Evolutionary conservation across 2,329 filamentous ascomycete species (phyloP), one percentile per base, ranked within the genome.

Genomic region (Trichoderma polysporum): DNA sequence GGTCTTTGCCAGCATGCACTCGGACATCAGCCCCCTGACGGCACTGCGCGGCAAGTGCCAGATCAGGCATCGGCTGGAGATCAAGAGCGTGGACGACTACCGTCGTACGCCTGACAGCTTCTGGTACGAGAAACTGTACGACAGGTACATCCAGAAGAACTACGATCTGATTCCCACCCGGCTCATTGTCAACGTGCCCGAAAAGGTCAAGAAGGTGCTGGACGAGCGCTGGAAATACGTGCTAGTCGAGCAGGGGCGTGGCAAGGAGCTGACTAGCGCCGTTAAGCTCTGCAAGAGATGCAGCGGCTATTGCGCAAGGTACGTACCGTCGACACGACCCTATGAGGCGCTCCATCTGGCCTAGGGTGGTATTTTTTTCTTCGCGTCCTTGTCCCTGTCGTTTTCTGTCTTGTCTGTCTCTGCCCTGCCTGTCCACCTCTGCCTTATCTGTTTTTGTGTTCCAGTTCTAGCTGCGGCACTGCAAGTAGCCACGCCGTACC

Each of bases 1-100:
- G 74, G 88, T 99, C 61, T 97, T 94, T 80, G 94, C 93, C 69
- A 97, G 95, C 33, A 99, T 99, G 95, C 95, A 99, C 79, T 98
- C 95, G 29, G 95, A 99, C 82, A 91, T 93, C 69, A 97, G 93
- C 77, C 95, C 95, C 67, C 84, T 99, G 74, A 93, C 93, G 59
- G 93, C 95, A 53, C 84, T 99, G 72, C 92, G 95, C 74, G 95
- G 95, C 72, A 97, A 96, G 81, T 98, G 94, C 79, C 88, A 90
- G 71, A 95, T 99, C 77, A 86, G 87, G 77, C 95, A 99, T 82
- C 89, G 92, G 73, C 91, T 89, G 70, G 93, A 98, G 77, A 94
- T 98, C 69, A 81, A 87, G 39, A 90, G 91, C 75, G 81, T 97
- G 71, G 92, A 97, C 66, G 87, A 90, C 61, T 97, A 94, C 77